Evolutionary conservation across 306 rosid genomes (phyloP).

Genomic region (Sophora flavescens): DNA sequence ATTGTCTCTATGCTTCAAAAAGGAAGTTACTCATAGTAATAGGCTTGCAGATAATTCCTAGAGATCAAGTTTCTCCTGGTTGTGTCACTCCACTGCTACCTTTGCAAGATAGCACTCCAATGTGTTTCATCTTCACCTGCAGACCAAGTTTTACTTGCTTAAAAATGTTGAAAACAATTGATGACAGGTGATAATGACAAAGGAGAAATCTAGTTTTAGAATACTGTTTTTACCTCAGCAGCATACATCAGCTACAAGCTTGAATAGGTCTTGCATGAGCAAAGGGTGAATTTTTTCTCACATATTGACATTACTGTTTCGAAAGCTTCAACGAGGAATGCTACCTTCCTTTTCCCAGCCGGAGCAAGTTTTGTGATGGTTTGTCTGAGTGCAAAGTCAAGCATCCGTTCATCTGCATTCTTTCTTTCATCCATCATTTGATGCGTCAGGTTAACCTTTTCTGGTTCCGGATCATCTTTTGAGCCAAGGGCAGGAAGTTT

Average conservation of each 20-base stretch:
- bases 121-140: slow-evolving; percentile 18
- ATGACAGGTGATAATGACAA: not conserved
- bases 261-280: slow-evolving; percentile 63
- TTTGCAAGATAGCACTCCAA: slow-evolving; percentile 4
- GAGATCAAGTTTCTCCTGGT: slow-evolving; percentile 9
- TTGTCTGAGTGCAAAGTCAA: slow-evolving; percentile 76
- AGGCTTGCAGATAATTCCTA: slow-evolving; percentile 36
- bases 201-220: not conserved
- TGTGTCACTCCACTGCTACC: slow-evolving; percentile 15
- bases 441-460: slow-evolving; percentile 77
- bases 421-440: slow-evolving; percentile 75
- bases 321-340: slow-evolving; percentile 90
- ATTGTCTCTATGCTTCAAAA: slow-evolving; percentile 34
- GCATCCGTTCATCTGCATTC: slow-evolving; percentile 89
- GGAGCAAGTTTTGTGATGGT: slow-evolving; percentile 79
- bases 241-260: slow-evolving; percentile 65
- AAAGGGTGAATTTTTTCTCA: slow-evolving; percentile 52
- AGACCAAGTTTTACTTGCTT: not conserved
- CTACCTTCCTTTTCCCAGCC: slow-evolving; percentile 80
- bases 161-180: not conserved
- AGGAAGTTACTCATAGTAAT: slow-evolving; percentile 24
- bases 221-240: slow-evolving; percentile 34
- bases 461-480: slow-evolving; percentile 66
- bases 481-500: slow-evolving; percentile 65
- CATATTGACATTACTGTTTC: slow-evolving; percentile 70